A percentile compares a stretch with the other conserved stretches of the same genome.
These are phyloP conservation scores for Rhizodiscina lignyota DNA, from an alignment of 495 filamentous ascomycete genomes.

Conservation along the genomic window DNA sequence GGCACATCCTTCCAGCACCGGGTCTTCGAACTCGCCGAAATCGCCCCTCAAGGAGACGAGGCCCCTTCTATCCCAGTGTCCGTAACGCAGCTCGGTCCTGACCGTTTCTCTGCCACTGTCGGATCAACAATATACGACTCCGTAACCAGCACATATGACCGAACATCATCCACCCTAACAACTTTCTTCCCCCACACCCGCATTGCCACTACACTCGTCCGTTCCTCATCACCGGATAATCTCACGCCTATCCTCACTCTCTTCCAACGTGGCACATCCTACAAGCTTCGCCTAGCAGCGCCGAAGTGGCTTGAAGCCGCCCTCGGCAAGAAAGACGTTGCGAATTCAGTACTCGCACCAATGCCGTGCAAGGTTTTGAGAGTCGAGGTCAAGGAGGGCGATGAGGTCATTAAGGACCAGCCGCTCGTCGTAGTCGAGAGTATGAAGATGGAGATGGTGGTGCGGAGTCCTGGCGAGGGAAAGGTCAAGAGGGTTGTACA, in stretches of 20 bases:
- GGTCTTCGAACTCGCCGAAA: slow-evolving; percentile 37
- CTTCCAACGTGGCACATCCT: slow-evolving; percentile 72
- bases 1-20: slow-evolving; percentile 32
- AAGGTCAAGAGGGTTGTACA: slow-evolving; percentile 70
- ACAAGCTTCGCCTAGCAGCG: slow-evolving; percentile 44
- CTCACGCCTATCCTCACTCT: slow-evolving; percentile 50
- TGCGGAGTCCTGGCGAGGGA: slow-evolving; percentile 73
- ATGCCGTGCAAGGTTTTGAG: slow-evolving; percentile 92
- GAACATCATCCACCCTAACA: slow-evolving; percentile 23
- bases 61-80: background rate
- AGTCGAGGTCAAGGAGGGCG: slow-evolving; percentile 67
- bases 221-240: too few species aligned
- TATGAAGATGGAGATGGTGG: slow-evolving; percentile 99
- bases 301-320: slow-evolving; percentile 80
- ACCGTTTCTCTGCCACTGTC: slow-evolving; percentile 48
- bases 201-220: slow-evolving; percentile 4
- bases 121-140: slow-evolving; percentile 29
- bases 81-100: slow-evolving; percentile 34
- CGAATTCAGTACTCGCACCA: slow-evolving; percentile 73
- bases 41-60: slow-evolving; percentile 26
- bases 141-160: slow-evolving; percentile 27
- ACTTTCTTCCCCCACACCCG: slow-evolving; percentile 23
- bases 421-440: slow-evolving; percentile 92
- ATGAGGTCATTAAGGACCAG: slow-evolving; percentile 69
- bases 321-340: slow-evolving; percentile 60